Evolutionary conservation across 2,329 filamentous ascomycete species (phyloP).

Genomic region (Colletotrichum sp.): DNA sequence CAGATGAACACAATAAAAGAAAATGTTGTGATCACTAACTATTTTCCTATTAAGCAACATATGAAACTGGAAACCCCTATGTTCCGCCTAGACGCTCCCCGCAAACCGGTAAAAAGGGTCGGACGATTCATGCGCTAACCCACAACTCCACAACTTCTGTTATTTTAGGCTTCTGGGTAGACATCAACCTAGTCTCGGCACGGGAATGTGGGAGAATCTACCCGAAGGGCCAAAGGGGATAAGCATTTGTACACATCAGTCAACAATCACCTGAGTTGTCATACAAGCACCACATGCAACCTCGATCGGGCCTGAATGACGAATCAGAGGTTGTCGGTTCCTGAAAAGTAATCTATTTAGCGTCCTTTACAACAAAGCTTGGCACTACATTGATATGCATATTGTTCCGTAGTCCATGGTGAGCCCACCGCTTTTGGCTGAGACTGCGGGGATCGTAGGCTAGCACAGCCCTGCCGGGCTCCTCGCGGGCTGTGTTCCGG

Average conservation of each 20-base stretch:
- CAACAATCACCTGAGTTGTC: background rate
- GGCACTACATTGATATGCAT: background rate
- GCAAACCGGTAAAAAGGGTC: fast-evolving
- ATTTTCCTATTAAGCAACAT: background rate
- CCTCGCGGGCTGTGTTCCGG: background rate
- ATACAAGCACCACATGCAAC: background rate
- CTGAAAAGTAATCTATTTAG: background rate
- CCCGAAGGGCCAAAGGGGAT: background rate
- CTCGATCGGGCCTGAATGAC: background rate
- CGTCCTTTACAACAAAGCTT: background rate
- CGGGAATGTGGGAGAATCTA: background rate
- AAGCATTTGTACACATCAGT: background rate
- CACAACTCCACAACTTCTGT: background rate
- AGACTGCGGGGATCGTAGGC: background rate
- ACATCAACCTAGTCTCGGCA: background rate
- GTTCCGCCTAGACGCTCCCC: background rate
- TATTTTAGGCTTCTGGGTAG: background rate
- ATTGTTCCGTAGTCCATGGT: background rate
- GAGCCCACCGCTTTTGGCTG: background rate
- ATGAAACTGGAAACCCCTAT: background rate
- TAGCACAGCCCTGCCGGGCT: background rate
- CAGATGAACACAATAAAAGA: fast-evolving
- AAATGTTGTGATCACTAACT: background rate
- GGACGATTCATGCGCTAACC: background rate
- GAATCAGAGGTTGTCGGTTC: background rate